Evolutionary conservation across 192 early-diverging fungal genomes (phyloP).

Genomic region (Backusella parvicylindrica): DNA sequence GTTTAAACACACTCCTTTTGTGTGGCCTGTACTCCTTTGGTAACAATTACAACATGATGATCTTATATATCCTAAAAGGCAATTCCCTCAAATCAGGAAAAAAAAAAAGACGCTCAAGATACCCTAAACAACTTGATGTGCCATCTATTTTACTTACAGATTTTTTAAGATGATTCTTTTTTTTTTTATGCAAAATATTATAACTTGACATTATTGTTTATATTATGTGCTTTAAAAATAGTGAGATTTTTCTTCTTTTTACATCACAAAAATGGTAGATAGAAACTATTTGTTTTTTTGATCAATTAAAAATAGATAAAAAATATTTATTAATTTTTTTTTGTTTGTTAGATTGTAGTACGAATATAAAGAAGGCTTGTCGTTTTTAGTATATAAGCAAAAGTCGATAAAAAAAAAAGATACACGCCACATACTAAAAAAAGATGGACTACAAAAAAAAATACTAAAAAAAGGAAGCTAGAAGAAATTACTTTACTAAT

Average conservation of each 20-base stretch:
- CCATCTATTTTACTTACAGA: not conserved
- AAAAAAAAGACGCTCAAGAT: not conserved
- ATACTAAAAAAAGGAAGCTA: constrained; percentile 1
- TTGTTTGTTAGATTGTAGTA: not conserved
- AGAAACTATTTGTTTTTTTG: not conserved
- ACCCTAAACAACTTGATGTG: not conserved
- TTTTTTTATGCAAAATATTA: not conserved
- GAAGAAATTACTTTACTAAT: not conserved
- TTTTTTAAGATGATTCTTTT: not conserved
- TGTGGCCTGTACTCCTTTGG: not conserved
- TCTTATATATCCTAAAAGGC: not conserved
- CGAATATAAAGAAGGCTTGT: not conserved
- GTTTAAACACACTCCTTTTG: not conserved
- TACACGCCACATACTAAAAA: constrained; percentile 5
- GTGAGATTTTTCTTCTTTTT: too few species aligned
- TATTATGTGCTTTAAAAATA: too few species aligned
- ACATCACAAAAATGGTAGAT: not conserved
- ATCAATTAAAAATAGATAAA: not conserved
- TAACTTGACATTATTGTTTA: not conserved
- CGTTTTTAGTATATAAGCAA: constrained; percentile 2
- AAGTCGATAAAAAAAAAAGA: constrained; percentile 1
- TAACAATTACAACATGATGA: constrained; percentile 3
- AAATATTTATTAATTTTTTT: not conserved
- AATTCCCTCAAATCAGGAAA: constrained; percentile 2
- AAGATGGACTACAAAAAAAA: constrained; percentile 2